Evolutionary conservation across 2,329 filamentous ascomycete genomes (phyloP).

Genomic region (Triangularia setosa): DNA sequence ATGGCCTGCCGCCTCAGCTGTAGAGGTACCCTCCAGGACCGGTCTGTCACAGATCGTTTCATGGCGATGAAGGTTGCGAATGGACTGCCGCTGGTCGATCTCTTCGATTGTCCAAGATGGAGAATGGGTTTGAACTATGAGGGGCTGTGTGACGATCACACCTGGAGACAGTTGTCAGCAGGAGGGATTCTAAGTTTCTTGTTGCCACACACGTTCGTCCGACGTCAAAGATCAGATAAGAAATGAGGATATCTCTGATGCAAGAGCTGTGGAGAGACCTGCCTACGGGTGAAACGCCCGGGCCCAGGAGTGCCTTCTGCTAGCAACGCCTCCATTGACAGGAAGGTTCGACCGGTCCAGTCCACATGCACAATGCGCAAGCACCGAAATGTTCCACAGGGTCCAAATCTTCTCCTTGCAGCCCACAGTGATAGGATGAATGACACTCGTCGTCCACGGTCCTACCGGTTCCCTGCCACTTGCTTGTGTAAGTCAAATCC

Average conservation of each 20-base stretch:
- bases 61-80: background rate
- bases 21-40: constrained; percentile 34
- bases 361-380: background rate
- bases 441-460: background rate
- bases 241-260: background rate
- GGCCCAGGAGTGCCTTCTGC: background rate
- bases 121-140: background rate
- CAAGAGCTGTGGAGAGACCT: background rate
- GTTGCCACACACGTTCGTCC: background rate
- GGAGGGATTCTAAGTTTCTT: background rate
- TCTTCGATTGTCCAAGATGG: background rate
- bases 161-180: background rate
- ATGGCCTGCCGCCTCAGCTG: constrained; percentile 42
- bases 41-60: background rate
- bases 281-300: background rate
- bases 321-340: background rate
- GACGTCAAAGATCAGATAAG: background rate
- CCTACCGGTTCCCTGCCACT: background rate
- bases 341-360: background rate
- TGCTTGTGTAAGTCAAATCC: background rate
- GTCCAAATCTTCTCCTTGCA: background rate
- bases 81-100: background rate
- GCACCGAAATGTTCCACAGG: background rate
- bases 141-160: background rate
- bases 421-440: background rate